Percentiles rank a stretch among this genome's conserved stretches.
These are phyloP conservation scores for Termitomyces sp. DNA, from an alignment of 768 basidiomycete species.

Conservation along the genomic window DNA sequence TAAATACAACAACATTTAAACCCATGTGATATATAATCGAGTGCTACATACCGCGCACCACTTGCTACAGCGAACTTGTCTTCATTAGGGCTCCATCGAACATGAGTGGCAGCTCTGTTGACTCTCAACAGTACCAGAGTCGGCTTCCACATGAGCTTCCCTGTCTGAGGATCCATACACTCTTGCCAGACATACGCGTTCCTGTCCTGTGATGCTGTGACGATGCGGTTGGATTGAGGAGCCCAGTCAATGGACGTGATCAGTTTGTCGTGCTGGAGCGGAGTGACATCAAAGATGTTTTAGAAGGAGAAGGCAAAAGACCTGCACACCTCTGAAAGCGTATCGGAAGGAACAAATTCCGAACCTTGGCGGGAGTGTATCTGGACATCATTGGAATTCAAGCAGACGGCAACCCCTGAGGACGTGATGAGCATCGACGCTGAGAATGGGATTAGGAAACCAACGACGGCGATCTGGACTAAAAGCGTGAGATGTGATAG, in stretches of 20 bases:
- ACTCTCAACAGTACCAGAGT: conserved; percentile 93
- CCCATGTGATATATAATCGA: background rate
- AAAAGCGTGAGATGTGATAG: conserved; percentile 89
- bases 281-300: background rate
- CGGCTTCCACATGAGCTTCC: conserved; percentile 82
- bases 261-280: conserved; percentile 84
- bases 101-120: conserved; percentile 93
- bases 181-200: conserved; percentile 99
- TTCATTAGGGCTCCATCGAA: conserved; percentile 95
- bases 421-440: background rate
- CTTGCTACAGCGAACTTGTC: conserved; percentile 99
- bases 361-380: conserved; percentile 65
- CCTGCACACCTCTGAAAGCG: conserved; percentile 72
- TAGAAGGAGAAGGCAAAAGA: background rate
- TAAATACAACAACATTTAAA: conserved; percentile 19
- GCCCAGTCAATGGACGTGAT: conserved; percentile 99
- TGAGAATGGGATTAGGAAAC: conserved; percentile 22
- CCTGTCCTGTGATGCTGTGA: conserved; percentile 97
- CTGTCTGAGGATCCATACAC: conserved; percentile 66
- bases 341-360: conserved; percentile 70
- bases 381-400: conserved; percentile 86
- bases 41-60: conserved; percentile 70
- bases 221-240: conserved; percentile 92
- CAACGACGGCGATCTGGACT: conserved; percentile 81
- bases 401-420: conserved; percentile 84